Evolutionary conservation across 805 yeast species (phyloP).

Genomic region (Danielozyma ontarioensis): DNA sequence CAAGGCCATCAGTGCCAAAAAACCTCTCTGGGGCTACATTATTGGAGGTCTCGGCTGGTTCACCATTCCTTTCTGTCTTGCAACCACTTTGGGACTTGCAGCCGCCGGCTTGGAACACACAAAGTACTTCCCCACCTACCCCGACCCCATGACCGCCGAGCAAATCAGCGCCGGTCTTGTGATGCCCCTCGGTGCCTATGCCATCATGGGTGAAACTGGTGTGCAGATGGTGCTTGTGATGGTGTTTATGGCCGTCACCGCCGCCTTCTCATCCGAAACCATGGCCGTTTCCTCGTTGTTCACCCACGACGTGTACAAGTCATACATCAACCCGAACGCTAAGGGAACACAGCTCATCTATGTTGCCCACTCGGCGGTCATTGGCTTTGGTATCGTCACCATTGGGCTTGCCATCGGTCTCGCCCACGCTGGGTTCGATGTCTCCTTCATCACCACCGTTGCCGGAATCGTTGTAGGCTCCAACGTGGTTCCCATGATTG

Average conservation of each 20-base stretch:
- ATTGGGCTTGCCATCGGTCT: conserved; percentile 25
- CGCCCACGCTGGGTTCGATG: conserved; percentile 37
- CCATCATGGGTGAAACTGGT: conserved; percentile 35
- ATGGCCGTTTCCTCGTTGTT: conserved; percentile 36
- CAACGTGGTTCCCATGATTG: conserved; percentile 25
- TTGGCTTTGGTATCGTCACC: conserved; percentile 39
- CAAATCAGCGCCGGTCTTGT: conserved; percentile 25
- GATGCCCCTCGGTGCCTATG: conserved; percentile 26
- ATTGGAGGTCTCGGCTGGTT: not conserved
- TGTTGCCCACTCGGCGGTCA: conserved; percentile 27
- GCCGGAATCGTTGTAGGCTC: conserved; percentile 36
- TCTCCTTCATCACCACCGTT: conserved; percentile 36
- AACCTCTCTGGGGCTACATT: not conserved
- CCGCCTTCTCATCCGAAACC: conserved; percentile 38
- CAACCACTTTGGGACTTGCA: not conserved
- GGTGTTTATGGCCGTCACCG: conserved; percentile 40
- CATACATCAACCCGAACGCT: conserved; percentile 35
- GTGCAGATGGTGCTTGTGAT: conserved; percentile 37
- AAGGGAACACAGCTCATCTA: conserved; percentile 30
- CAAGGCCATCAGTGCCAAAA: not conserved
- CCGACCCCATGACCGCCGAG: conserved; percentile 1
- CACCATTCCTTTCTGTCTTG: not conserved
- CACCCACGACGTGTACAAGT: conserved; percentile 37
- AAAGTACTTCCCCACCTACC: conserved; percentile 2
- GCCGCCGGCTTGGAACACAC: not conserved